Conservation (phyloP, 495 filamentous ascomycete genomes). For the Trypethelium eluteriae region DNA sequence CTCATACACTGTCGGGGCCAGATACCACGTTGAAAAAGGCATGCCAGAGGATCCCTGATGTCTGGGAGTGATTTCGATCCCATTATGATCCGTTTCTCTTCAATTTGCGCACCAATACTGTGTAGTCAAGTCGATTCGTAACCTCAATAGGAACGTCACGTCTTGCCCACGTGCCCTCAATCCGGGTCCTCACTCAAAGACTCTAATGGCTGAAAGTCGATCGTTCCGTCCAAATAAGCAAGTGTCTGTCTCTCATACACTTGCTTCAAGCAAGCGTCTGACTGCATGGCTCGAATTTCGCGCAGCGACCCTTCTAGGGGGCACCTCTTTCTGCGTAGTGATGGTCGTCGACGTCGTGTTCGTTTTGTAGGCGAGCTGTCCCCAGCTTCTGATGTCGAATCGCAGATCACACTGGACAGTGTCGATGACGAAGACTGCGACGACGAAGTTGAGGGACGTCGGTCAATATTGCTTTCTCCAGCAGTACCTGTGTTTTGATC, state of each 20-base stretch:
- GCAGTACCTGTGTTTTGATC: not conserved
- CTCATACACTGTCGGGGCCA: too few species aligned
- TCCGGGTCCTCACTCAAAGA: slow-evolving; percentile 9
- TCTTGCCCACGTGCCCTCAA: not conserved
- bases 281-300: slow-evolving; percentile 30
- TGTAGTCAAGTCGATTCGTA: too few species aligned
- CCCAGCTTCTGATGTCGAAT: not conserved
- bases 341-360: slow-evolving; percentile 8
- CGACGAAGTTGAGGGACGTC: not conserved
- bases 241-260: slow-evolving; percentile 32
- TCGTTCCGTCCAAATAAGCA: slow-evolving; percentile 28
- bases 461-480: not conserved
- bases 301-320: slow-evolving; percentile 29
- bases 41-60: too few species aligned
- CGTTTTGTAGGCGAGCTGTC: not conserved
- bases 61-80: too few species aligned
- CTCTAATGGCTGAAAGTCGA: slow-evolving; percentile 14
- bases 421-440: not conserved
- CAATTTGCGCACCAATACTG: too few species aligned
- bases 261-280: slow-evolving; percentile 30
- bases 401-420: not conserved
- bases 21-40: too few species aligned
- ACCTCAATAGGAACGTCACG: too few species aligned
- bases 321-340: slow-evolving; percentile 26
- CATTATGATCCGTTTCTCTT: too few species aligned